Percentiles rank a stretch among this genome's conserved stretches.
These are phyloP conservation scores for Eimeria maxima DNA, from an alignment of 169 alveolate genomes.

Conservation along the genomic window DNA sequence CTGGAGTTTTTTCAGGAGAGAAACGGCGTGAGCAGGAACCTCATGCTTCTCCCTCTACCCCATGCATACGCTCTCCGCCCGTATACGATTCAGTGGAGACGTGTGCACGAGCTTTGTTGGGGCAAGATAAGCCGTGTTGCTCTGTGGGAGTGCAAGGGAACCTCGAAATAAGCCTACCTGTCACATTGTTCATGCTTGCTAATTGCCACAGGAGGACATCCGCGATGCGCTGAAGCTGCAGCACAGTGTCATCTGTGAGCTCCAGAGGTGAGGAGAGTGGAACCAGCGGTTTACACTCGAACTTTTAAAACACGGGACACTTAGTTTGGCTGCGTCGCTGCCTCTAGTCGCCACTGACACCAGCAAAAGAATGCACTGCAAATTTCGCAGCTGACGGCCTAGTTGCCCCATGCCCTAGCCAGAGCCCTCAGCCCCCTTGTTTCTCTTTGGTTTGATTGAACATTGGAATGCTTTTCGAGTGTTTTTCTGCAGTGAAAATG, in stretches of 20 bases:
- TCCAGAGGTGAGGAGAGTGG: constrained; percentile 29
- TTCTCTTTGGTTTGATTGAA: too few species aligned
- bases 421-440: too few species aligned
- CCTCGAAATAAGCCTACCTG: neutral
- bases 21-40: constrained; percentile 20
- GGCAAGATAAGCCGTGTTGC: neutral
- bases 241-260: constrained; percentile 40
- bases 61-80: neutral
- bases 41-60: neutral
- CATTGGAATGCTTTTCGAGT: neutral
- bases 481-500: constrained; percentile 23
- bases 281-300: neutral
- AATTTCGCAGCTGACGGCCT: neutral
- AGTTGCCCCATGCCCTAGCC: neutral
- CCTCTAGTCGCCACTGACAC: neutral
- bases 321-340: neutral
- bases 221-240: constrained; percentile 15
- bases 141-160: neutral
- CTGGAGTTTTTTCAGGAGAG: constrained; percentile 33
- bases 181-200: neutral
- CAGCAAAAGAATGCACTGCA: neutral
- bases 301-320: too few species aligned
- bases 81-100: neutral
- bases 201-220: constrained; percentile 6
- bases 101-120: neutral